Evolutionary conservation across 116 monocot genomes (phyloP).

Genomic region (Trichopus zeylanicus): DNA sequence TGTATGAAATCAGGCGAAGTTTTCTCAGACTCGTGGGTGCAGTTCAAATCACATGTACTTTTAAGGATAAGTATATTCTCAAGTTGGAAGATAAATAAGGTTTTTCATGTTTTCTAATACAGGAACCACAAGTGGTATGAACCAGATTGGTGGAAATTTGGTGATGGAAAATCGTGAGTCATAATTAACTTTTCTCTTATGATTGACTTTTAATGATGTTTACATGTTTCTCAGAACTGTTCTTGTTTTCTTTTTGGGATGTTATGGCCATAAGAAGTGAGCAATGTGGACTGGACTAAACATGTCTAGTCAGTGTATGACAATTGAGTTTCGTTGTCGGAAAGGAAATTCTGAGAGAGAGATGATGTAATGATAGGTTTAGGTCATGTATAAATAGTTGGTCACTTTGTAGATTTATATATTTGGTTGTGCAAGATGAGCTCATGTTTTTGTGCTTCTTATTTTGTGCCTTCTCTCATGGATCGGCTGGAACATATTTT

Average conservation of each 20-base stretch:
- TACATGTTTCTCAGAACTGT: not conserved
- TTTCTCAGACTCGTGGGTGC: constrained; percentile 82
- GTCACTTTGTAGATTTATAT: too few species aligned
- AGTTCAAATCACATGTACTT: not conserved
- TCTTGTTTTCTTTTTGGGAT: not conserved
- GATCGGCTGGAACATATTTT: too few species aligned
- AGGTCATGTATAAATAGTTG: too few species aligned
- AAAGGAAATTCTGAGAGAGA: not conserved
- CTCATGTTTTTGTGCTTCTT: too few species aligned
- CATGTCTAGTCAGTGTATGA: not conserved
- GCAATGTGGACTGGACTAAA: too few species aligned
- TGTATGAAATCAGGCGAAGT: constrained; percentile 99
- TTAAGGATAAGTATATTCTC: not conserved
- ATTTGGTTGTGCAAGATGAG: too few species aligned
- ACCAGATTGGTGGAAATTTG: constrained; percentile 99
- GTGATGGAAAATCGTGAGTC: constrained; percentile 92
- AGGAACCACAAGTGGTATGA: constrained; percentile 97
- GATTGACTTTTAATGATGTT: not conserved
- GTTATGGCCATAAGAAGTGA: too few species aligned
- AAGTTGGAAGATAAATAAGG: not conserved
- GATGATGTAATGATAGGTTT: too few species aligned
- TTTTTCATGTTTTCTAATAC: constrained; percentile 9
- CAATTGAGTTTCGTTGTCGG: not conserved
- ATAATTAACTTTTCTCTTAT: not conserved
- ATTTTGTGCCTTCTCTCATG: too few species aligned